phyloP scores from a whole-genome alignment of 306 rosid genomes.

The Cucumis cinereus region DNA sequence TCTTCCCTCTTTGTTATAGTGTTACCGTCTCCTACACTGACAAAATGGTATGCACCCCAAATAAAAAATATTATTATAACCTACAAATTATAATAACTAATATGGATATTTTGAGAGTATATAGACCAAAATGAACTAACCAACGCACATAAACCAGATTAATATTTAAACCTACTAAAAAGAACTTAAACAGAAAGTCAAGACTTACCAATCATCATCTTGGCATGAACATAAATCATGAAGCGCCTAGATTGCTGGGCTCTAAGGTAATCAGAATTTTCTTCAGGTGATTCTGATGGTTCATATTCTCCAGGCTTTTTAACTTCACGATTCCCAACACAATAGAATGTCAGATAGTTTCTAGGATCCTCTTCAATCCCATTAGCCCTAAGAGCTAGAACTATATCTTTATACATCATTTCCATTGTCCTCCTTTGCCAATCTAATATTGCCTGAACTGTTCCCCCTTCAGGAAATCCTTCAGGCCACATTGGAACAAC shows the following conservation, averaged over 20 bases:
- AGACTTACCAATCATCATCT: slow-evolving; percentile 42
- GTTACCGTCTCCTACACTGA: too few species aligned
- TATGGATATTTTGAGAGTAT: too few species aligned
- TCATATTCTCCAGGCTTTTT: slow-evolving; percentile 32
- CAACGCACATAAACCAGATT: too few species aligned
- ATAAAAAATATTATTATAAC: too few species aligned
- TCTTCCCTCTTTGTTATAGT: too few species aligned
- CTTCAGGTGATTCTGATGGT: slow-evolving; percentile 26
- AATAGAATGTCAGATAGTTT: slow-evolving; percentile 34
- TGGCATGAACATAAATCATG: slow-evolving; percentile 40
- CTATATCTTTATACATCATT: slow-evolving; percentile 32
- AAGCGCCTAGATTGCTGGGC: slow-evolving; percentile 35
- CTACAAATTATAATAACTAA: too few species aligned
- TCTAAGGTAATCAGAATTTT: slow-evolving; percentile 21
- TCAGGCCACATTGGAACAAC: slow-evolving; percentile 46
- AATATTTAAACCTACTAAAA: too few species aligned
- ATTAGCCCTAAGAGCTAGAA: slow-evolving; percentile 10
- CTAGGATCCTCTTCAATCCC: slow-evolving; percentile 34
- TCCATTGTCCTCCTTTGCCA: slow-evolving; percentile 48
- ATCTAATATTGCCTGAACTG: slow-evolving; percentile 41
- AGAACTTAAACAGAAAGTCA: background rate
- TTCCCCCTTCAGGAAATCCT: slow-evolving; percentile 31
- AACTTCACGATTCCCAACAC: slow-evolving; percentile 36
- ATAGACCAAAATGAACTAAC: too few species aligned
- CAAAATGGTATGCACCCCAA: too few species aligned